These are phyloP conservation scores for Poa pratensis DNA, from an alignment of 176 grass and related monocot genomes.

Conservation along the genomic window DNA sequence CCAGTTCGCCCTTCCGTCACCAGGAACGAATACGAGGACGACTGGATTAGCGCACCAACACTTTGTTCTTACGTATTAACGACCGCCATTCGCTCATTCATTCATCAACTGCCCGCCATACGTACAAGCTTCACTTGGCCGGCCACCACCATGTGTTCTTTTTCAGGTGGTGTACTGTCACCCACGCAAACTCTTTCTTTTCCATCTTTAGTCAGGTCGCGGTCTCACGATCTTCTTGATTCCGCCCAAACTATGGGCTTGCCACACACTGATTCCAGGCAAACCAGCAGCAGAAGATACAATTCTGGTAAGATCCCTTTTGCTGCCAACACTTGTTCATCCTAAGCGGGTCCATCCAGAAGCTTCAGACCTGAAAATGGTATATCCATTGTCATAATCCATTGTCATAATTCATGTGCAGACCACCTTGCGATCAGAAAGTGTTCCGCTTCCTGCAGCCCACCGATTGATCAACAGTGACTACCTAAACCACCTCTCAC, in stretches of 20 bases:
- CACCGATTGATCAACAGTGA: not conserved
- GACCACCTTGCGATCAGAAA: not conserved
- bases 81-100: too few relatives aligned
- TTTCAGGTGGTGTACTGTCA: not conserved
- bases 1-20: not conserved
- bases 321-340: not conserved
- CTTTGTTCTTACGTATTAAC: not conserved
- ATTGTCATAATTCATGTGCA: too few relatives aligned
- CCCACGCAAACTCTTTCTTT: not conserved
- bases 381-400: too few relatives aligned
- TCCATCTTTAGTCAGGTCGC: not conserved
- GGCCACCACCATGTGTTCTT: not conserved
- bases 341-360: not conserved
- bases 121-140: not conserved
- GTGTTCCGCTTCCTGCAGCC: not conserved
- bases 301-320: not conserved
- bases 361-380: not conserved
- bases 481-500: too few relatives aligned
- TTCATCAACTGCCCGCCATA: not conserved
- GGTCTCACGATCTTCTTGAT: not conserved
- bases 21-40: not conserved
- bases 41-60: not conserved
- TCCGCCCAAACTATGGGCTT: not conserved
- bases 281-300: not conserved
- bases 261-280: not conserved